A percentile compares a stretch with the other conserved stretches of the same genome.
phyloP scores from a whole-genome alignment of 371 early-diverging fungal species.

The Apophysomyces variabilis region DNA sequence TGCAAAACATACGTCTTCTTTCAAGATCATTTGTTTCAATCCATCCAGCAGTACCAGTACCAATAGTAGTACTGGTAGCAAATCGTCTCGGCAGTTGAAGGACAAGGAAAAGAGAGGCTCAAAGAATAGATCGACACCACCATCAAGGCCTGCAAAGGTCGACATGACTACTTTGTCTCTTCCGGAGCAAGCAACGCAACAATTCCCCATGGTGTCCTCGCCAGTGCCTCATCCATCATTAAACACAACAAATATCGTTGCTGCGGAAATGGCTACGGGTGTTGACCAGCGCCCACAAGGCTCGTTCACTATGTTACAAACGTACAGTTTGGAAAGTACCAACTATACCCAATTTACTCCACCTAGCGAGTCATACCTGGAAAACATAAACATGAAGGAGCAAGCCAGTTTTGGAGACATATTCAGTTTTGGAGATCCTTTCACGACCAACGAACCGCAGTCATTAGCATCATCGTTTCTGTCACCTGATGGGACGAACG shows the following conservation, averaged over 20 bases:
- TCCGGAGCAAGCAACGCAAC: background rate
- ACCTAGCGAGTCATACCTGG: background rate
- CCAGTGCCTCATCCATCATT: background rate
- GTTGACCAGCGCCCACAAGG: background rate
- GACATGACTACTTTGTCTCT: background rate
- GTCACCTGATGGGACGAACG: background rate
- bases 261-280: background rate
- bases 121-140: background rate
- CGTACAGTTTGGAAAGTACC: background rate
- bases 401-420: background rate
- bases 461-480: background rate
- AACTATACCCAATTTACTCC: constrained; percentile 1
- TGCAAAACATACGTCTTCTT: background rate
- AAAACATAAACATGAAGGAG: background rate
- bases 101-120: background rate
- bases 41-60: background rate
- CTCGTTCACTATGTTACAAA: background rate
- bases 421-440: background rate
- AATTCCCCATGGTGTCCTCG: background rate
- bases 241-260: background rate
- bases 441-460: background rate
- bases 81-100: background rate
- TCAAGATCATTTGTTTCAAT: background rate
- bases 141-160: background rate
- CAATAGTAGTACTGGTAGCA: background rate